These are phyloP conservation scores for Deinandra increscens DNA, from an alignment of 129 eudicot species.

Conservation along the genomic window DNA sequence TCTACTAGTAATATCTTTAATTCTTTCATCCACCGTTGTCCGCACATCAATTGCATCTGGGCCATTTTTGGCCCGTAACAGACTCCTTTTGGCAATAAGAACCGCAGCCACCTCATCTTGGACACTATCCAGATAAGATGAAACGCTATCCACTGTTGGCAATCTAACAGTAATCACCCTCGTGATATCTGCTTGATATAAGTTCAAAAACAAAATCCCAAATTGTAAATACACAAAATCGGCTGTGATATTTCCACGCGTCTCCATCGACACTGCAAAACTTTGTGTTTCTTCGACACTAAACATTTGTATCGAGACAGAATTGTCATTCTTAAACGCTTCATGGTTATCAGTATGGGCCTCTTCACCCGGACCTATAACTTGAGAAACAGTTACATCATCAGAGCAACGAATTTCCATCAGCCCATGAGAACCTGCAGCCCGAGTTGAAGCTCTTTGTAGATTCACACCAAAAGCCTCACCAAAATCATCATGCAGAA, in stretches of 20 bases:
- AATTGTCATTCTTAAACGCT: constrained; percentile 62
- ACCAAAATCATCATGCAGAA: constrained; percentile 94
- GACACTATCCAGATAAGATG: constrained; percentile 75
- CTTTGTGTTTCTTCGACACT: constrained; percentile 96
- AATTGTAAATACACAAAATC: constrained; percentile 82
- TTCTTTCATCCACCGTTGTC: constrained; percentile 70
- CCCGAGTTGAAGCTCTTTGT: constrained; percentile 80
- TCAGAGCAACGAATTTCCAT: constrained; percentile 90
- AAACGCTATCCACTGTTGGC: constrained; percentile 79
- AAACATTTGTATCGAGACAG: constrained; percentile 66
- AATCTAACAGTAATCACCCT: constrained; percentile 82
- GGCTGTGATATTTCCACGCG: constrained; percentile 60
- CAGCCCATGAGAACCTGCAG: constrained; percentile 88
- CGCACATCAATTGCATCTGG: constrained; percentile 65
- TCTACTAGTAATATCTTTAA: constrained; percentile 68
- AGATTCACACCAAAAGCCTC: constrained; percentile 96
- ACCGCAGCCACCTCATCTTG: constrained; percentile 94
- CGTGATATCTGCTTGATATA: constrained; percentile 81
- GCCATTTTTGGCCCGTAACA: constrained; percentile 71
- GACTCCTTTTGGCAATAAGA: constrained; percentile 79
- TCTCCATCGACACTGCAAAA: constrained; percentile 83
- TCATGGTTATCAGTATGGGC: constrained; percentile 68
- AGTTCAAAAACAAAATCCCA: constrained; percentile 61
- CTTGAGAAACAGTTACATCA: constrained; percentile 63
- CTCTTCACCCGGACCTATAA: constrained; percentile 95